These are phyloP conservation scores for Nicotiana sylvestris DNA, from an alignment of 257 asterid species.

Conservation along the genomic window DNA sequence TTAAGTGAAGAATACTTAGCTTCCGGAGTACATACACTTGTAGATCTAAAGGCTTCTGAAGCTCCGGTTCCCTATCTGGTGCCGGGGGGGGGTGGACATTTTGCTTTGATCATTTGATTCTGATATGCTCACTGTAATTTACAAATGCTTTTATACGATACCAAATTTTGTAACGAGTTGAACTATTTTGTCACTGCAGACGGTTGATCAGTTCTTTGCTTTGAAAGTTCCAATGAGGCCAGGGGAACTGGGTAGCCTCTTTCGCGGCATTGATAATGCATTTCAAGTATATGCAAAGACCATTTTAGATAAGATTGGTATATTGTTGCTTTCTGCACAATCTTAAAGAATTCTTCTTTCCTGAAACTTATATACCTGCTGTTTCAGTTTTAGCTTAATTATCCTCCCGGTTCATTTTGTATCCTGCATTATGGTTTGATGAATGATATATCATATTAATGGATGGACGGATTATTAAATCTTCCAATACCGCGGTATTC, in stretches of 20 bases:
- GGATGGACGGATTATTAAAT: not conserved
- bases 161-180: not conserved
- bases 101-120: not conserved
- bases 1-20: not conserved
- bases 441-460: not conserved
- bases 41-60: not conserved
- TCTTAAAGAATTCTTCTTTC: not conserved
- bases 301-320: constrained; percentile 76
- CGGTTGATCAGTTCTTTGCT: constrained; percentile 94
- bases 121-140: not conserved
- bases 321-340: not conserved
- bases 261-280: constrained; percentile 93
- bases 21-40: not conserved
- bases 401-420: not conserved
- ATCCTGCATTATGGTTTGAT: not conserved
- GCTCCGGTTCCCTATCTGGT: not conserved
- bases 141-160: not conserved
- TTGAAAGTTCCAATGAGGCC: constrained; percentile 92
- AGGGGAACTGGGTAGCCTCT: constrained; percentile 77
- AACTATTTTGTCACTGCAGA: constrained; percentile 51
- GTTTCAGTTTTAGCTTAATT: not conserved
- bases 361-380: not conserved
- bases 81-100: not conserved
- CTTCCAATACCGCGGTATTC: not conserved
- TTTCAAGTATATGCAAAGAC: constrained; percentile 83